Evolutionary conservation across 2,329 filamentous ascomycete species (phyloP), one percentile per base, ranked within the genome.

Genomic region (Phyllosticta citrichinensis): DNA sequence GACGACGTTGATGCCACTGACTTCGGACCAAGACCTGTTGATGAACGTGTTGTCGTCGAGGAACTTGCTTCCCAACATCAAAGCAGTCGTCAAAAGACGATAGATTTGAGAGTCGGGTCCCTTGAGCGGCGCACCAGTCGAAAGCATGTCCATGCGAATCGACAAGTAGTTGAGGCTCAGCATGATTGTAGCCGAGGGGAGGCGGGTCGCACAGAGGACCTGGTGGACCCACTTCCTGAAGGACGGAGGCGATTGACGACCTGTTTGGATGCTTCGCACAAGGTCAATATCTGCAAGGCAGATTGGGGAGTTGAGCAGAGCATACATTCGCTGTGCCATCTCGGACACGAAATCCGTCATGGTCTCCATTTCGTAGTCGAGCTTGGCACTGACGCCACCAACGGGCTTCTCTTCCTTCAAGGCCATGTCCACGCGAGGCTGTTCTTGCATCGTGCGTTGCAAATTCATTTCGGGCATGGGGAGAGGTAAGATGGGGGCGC

Each of bases 11-110:
- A 97, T 96, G 64, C 89, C 90, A 75, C 91, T 96, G 58, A 97
- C 92, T 71, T 97, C 92, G 5, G 92, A 90, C 92, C 92, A 97
- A 1, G 92, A 96, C 60, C 90, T 88, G 77, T 96, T 97, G 80
- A 96, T 92, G 76, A 97, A 97, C 5, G 92, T 97, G 76, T 96
- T 96, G 80, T 96, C 92, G 70, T 97, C 92, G 66, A 96, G 80
- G 70, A 96, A 97, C 78, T 97, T 97, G 84, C 91, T 96, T 63
- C 91, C 92, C 58, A 97, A 81, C 57, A 97, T 82, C 62, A 97
- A 79, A 8, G 88, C 85, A 47, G 93, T 88, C 6, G 91, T 96
- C 65, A 96, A 81, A 78, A 95, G 87, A 63, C 91, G 88, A 81
- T 93, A 96, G 60, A 95, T 83, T 71, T 94, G 87, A 52, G 87